Percentiles rank a stretch among this genome's conserved stretches.
Evolutionary conservation across 768 basidiomycete genomes (phyloP).

Genomic region (Russula earlei): DNA sequence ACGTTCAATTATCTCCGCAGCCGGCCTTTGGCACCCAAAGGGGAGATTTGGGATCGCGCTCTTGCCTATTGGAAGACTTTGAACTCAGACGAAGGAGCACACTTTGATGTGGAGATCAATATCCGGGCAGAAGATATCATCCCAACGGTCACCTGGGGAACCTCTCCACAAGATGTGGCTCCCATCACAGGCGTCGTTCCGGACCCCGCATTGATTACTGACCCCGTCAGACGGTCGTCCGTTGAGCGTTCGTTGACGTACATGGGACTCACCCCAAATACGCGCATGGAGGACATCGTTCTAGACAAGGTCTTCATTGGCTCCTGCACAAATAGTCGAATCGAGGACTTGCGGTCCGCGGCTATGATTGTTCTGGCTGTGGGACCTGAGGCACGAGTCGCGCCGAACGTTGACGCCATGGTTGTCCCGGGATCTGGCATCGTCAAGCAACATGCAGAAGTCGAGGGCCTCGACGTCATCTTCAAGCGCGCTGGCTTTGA

Average conservation of each 20-base stretch:
- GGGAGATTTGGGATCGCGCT: conserved; percentile 51
- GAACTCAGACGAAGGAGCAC: conserved; percentile 45
- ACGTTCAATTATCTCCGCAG: conserved; percentile 53
- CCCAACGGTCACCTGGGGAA: conserved; percentile 60
- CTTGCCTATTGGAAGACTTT: conserved; percentile 52
- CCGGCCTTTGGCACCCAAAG: conserved; percentile 49
- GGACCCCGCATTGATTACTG: conserved; percentile 37
- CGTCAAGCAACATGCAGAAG: conserved; percentile 56
- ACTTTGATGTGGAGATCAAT: conserved; percentile 49
- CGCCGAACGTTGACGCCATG: conserved; percentile 48
- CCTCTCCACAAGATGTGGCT: conserved; percentile 53
- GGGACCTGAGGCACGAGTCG: conserved; percentile 42
- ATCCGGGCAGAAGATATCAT: conserved; percentile 52
- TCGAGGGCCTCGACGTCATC: conserved; percentile 52
- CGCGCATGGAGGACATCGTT: conserved; percentile 45
- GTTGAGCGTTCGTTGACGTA: conserved; percentile 47
- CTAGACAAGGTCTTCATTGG: conserved; percentile 63
- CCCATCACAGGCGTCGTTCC: conserved; percentile 50
- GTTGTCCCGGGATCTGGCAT: conserved; percentile 60
- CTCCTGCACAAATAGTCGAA: conserved; percentile 59
- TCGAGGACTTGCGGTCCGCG: conserved; percentile 55
- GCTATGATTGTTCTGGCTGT: conserved; percentile 45
- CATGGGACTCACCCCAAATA: conserved; percentile 50
- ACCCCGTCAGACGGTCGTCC: conserved; percentile 36
- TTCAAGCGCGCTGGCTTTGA: conserved; percentile 60